These are phyloP conservation scores for Fusarium xyrophilum DNA, from an alignment of 2,329 filamentous ascomycete species.

Conservation along the genomic window DNA sequence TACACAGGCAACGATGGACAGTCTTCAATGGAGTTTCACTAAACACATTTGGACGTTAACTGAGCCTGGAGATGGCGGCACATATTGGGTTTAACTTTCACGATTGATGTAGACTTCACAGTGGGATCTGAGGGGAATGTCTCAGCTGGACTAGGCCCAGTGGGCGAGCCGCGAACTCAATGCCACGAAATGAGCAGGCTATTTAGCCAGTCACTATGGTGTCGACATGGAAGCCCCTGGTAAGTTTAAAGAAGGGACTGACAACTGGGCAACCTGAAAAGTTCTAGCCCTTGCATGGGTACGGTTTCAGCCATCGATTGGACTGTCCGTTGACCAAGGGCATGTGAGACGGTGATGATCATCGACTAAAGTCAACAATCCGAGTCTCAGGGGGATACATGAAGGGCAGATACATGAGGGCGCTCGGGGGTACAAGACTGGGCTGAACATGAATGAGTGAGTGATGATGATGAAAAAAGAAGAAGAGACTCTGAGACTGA, in stretches of 20 bases:
- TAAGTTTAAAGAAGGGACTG: too few relatives aligned
- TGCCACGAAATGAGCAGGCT: conserved; percentile 2
- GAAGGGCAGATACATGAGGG: neutral
- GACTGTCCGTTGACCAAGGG: neutral
- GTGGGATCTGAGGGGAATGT: conserved; percentile 5
- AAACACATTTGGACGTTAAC: neutral
- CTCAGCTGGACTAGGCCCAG: neutral
- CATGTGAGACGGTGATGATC: conserved; percentile 12
- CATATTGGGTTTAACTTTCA: neutral
- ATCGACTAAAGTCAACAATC: conserved; percentile 14
- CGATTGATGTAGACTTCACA: neutral
- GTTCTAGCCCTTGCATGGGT: neutral
- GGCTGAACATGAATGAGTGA: neutral
- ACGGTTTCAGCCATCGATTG: neutral
- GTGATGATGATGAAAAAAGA: neutral
- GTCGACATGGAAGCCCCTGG: neutral
- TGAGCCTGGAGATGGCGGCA: conserved; percentile 8
- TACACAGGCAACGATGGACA: conserved; percentile 10
- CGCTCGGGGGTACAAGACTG: neutral
- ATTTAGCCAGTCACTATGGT: neutral
- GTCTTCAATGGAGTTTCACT: neutral
- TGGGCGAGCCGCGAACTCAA: neutral
- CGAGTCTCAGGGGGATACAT: conserved; percentile 8
- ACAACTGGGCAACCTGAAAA: neutral
- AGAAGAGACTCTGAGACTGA: neutral